These are phyloP conservation scores for Colletotrichum caudatum DNA, from an alignment of 2,329 filamentous ascomycete genomes.

Conservation along the genomic window DNA sequence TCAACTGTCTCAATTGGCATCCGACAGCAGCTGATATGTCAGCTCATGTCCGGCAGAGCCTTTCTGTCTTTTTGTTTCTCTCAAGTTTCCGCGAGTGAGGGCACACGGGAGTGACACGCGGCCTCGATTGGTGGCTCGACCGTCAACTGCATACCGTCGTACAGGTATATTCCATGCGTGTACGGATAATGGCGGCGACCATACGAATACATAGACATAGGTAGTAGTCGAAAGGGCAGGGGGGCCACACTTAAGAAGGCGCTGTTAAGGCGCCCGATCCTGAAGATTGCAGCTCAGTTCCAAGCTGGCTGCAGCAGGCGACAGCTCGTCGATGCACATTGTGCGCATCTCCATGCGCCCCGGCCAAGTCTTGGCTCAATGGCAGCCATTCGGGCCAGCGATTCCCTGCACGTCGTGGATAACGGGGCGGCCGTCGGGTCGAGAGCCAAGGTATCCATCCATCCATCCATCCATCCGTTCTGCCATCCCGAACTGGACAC, in stretches of 20 bases:
- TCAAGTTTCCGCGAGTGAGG: background rate
- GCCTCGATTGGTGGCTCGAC: constrained; percentile 12
- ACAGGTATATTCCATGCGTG: constrained; percentile 19
- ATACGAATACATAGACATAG: background rate
- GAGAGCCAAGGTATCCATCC: background rate
- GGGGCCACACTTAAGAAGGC: constrained; percentile 7
- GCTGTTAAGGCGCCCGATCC: constrained; percentile 22
- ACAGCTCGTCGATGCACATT: constrained; percentile 29
- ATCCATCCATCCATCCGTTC: background rate
- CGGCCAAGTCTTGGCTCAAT: constrained; percentile 13
- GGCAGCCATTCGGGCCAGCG: background rate
- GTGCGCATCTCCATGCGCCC: constrained; percentile 27
- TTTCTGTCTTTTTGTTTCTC: background rate
- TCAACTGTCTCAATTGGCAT: constrained; percentile 26
- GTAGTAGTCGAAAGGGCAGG: constrained; percentile 7
- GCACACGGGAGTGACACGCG: constrained; percentile 19
- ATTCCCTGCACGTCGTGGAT: constrained; percentile 9
- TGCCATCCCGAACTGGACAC: background rate
- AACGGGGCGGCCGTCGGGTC: background rate
- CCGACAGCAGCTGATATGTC: constrained; percentile 20
- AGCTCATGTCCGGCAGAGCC: constrained; percentile 21
- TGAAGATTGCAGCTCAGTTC: constrained; percentile 29
- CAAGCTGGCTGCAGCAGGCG: constrained; percentile 26
- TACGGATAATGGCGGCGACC: constrained; percentile 10
- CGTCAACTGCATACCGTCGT: constrained; percentile 4